phyloP scores from a whole-genome alignment of 2,329 filamentous ascomycete species.

The Fusarium kyushuense region DNA sequence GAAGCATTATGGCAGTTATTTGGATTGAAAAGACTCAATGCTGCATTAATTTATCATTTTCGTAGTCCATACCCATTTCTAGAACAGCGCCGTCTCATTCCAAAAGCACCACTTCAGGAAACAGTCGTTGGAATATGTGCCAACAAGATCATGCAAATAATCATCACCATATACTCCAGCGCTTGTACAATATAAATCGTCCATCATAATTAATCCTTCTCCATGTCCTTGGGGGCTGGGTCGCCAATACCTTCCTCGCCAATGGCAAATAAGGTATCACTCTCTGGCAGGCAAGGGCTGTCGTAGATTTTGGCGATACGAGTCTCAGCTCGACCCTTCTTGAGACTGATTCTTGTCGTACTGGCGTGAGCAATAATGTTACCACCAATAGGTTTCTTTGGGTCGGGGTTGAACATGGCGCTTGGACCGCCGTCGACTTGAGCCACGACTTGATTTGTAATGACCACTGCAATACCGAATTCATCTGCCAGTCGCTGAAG shows the following conservation, averaged over 20 bases:
- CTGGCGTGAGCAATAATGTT: constrained; percentile 99
- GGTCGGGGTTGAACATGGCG: constrained; percentile 99
- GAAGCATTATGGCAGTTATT: neutral
- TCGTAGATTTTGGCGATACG: constrained; percentile 99
- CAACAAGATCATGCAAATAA: constrained; percentile 49
- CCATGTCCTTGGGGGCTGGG: constrained; percentile 92
- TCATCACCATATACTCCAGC: constrained; percentile 41
- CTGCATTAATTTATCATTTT: constrained; percentile 1
- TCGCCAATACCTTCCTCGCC: constrained; percentile 97
- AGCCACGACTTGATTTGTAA: constrained; percentile 98
- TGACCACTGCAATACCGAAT: constrained; percentile 97
- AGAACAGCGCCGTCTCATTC: constrained; percentile 5
- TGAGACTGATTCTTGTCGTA: constrained; percentile 92
- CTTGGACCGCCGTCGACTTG: constrained; percentile 97
- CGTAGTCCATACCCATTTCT: constrained; percentile 5
- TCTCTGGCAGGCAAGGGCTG: constrained; percentile 95
- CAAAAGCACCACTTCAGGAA: constrained; percentile 13
- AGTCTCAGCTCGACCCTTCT: constrained; percentile 95
- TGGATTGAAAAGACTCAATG: neutral
- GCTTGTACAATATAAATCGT: constrained; percentile 30
- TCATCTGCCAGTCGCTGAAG: constrained; percentile 82
- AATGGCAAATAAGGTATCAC: constrained; percentile 96
- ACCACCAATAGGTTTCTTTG: constrained; percentile 98
- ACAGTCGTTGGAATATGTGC: constrained; percentile 47
- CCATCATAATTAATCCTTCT: constrained; percentile 72